These are phyloP conservation scores for Scenedesmus sp. DNA, from an alignment of 163 green algal genomes.

Conservation along the genomic window DNA sequence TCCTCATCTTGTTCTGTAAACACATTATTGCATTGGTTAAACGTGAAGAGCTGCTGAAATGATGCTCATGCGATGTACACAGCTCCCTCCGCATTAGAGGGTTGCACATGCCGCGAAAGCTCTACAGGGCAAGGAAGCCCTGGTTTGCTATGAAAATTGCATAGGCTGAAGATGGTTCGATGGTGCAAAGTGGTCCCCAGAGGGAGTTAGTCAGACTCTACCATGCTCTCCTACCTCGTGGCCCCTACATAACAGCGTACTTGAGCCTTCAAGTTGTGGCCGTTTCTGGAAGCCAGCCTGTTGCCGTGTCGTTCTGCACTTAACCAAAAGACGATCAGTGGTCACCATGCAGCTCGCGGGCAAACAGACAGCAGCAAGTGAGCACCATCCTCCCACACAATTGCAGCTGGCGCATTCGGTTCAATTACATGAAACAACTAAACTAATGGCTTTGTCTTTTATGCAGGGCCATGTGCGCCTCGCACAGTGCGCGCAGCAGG, in stretches of 20 bases:
- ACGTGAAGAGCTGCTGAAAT: neutral
- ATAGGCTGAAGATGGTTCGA: neutral
- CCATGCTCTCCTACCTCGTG: slow-evolving; percentile 10
- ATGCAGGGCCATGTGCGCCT: slow-evolving; percentile 39
- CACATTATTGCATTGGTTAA: neutral
- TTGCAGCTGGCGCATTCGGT: slow-evolving; percentile 3
- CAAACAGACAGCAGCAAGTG: slow-evolving; percentile 26
- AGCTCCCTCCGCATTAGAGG: neutral
- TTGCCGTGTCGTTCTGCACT: neutral
- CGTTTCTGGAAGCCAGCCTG: neutral
- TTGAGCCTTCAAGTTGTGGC: slow-evolving; percentile 4
- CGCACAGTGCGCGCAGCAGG: slow-evolving; percentile 8
- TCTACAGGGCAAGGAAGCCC: neutral
- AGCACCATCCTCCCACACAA: neutral
- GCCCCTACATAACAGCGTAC: neutral
- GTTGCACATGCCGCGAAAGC: neutral
- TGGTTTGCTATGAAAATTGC: neutral
- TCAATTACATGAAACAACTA: neutral
- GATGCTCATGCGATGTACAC: neutral
- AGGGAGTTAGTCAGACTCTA: slow-evolving; percentile 8
- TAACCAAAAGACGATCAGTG: neutral
- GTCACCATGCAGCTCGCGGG: slow-evolving; percentile 34
- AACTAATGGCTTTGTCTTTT: neutral
- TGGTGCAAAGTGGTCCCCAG: neutral
- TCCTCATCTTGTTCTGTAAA: neutral